A percentile compares a stretch with the other conserved stretches of the same genome.
phyloP scores from a whole-genome alignment of 2,329 filamentous ascomycete genomes.

The Pestalotiopsis sp. region DNA sequence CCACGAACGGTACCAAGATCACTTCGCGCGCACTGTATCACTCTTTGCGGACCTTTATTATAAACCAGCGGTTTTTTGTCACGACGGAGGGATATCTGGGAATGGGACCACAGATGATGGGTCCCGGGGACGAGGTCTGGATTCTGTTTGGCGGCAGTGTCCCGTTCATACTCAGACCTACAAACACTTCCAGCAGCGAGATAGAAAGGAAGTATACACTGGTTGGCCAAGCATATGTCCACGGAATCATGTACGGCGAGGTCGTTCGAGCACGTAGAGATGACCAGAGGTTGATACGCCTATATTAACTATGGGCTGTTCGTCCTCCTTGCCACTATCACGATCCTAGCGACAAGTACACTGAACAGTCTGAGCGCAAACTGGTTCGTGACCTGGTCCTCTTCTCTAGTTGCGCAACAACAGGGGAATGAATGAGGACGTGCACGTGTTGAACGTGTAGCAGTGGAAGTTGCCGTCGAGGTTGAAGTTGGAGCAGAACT shows the following conservation, averaged over 20 bases:
- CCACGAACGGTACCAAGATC: background rate
- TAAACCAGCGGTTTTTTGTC: background rate
- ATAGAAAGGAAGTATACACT: background rate
- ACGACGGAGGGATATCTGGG: background rate
- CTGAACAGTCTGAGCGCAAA: background rate
- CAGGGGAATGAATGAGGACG: background rate
- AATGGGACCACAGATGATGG: background rate
- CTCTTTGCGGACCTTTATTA: background rate
- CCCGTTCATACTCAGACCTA: background rate
- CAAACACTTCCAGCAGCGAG: background rate
- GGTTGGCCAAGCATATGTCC: background rate
- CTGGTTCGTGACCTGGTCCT: background rate
- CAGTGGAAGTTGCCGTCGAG: background rate
- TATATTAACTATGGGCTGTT: background rate
- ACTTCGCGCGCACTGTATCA: background rate
- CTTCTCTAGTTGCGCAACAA: background rate
- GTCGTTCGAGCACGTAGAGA: background rate
- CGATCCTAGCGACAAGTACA: background rate
- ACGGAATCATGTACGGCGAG: background rate
- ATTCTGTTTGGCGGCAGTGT: background rate
- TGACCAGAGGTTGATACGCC: background rate
- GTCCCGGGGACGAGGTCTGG: background rate
- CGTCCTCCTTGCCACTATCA: background rate
- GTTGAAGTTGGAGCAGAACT: too few relatives aligned
- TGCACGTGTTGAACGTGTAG: background rate